phyloP scores from a whole-genome alignment of 1,284 basidiomycete genomes.

The Mycena sp. region DNA sequence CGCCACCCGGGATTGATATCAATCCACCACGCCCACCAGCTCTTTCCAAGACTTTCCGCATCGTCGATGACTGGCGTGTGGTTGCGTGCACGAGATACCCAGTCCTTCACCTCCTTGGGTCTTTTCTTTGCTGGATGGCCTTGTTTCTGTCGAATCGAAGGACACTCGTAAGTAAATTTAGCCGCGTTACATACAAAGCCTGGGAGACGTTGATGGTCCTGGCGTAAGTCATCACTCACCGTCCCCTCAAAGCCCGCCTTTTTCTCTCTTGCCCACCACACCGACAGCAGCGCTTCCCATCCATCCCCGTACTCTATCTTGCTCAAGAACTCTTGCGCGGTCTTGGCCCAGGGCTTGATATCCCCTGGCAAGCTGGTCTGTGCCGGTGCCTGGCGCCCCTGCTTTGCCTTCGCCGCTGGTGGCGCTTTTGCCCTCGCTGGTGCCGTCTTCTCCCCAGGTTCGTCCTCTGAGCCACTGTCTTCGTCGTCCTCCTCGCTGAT shows the following conservation, averaged over 20 bases:
- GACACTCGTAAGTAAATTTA: neutral
- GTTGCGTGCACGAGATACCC: neutral
- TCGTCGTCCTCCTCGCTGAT: neutral
- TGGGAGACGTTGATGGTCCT: neutral
- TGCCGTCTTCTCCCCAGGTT: too few relatives aligned
- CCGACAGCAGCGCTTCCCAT: neutral
- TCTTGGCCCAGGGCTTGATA: neutral
- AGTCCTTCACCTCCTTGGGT: neutral
- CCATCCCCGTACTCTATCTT: neutral
- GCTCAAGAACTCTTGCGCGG: neutral
- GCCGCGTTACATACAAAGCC: too few relatives aligned
- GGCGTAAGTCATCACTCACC: neutral
- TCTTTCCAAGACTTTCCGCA: neutral
- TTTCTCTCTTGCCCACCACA: slow-evolving; percentile 20
- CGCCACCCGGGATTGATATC: neutral
- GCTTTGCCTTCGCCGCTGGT: too few relatives aligned
- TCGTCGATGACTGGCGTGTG: neutral
- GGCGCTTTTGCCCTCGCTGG: too few relatives aligned
- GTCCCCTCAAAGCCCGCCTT: neutral
- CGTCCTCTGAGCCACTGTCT: too few relatives aligned
- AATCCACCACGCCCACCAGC: neutral
- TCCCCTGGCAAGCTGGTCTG: too few relatives aligned
- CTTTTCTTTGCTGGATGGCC: neutral
- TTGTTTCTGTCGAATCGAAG: neutral
- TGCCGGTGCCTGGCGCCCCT: too few relatives aligned